These are phyloP conservation scores for Jacaranda mimosifolia DNA, from an alignment of 257 asterid species.

Conservation along the genomic window DNA sequence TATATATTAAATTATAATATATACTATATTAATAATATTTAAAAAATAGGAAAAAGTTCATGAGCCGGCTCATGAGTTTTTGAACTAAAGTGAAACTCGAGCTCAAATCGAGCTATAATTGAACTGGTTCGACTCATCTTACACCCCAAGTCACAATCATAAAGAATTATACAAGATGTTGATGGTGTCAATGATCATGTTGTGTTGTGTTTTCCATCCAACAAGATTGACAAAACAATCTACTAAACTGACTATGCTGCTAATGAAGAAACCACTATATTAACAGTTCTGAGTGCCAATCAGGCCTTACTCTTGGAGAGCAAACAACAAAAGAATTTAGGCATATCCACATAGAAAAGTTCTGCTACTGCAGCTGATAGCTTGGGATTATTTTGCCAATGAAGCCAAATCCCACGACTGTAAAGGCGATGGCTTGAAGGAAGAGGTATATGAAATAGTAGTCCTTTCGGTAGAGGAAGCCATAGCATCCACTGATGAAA, in stretches of 20 bases:
- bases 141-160: no score
- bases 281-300: neutral
- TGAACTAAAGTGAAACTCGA: no score
- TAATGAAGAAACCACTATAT: neutral
- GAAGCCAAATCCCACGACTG: slow-evolving; percentile 89
- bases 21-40: no score
- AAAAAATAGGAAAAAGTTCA: no score
- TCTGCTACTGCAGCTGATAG: neutral
- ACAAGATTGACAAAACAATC: neutral
- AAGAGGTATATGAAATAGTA: slow-evolving; percentile 80
- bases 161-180: neutral
- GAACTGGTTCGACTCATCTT: no score
- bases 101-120: no score
- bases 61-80: no score
- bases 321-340: neutral
- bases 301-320: neutral
- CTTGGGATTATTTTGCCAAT: slow-evolving; percentile 83
- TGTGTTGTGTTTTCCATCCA: neutral
- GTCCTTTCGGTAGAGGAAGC: slow-evolving; percentile 77
- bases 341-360: neutral
- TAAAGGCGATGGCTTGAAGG: slow-evolving; percentile 84
- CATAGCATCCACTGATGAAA: slow-evolving; percentile 91
- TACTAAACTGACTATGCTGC: neutral
- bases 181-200: neutral
- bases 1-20: no score